A percentile compares a stretch with the other conserved stretches of the same genome.
These are phyloP conservation scores for Dioszegia hungarica DNA, from an alignment of 768 basidiomycete genomes.

Conservation along the genomic window DNA sequence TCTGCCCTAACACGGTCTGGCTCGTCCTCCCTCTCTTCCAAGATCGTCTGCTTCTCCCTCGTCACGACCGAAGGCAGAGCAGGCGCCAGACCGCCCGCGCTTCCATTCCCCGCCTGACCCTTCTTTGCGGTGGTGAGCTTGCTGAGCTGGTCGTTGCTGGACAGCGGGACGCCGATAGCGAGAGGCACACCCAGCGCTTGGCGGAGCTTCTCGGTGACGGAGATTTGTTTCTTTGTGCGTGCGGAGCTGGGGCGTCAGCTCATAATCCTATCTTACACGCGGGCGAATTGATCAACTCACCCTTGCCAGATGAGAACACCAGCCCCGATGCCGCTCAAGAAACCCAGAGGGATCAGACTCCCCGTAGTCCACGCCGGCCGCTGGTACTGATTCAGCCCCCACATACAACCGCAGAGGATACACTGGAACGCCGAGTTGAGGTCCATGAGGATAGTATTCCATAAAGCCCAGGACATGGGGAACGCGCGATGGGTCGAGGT, in stretches of 20 bases:
- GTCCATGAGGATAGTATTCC: slow-evolving; percentile 58
- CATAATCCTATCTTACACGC: too few relatives aligned
- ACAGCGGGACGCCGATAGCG: background rate
- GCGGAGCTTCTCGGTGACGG: slow-evolving; percentile 39
- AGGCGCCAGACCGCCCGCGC: too few relatives aligned
- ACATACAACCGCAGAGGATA: slow-evolving; percentile 62
- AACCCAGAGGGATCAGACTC: slow-evolving; percentile 65
- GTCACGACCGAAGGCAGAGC: too few relatives aligned
- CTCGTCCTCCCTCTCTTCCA: too few relatives aligned
- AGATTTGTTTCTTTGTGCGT: slow-evolving; percentile 38
- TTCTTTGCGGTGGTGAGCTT: background rate
- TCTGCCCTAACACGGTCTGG: too few relatives aligned
- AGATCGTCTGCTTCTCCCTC: too few relatives aligned
- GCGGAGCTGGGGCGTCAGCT: slow-evolving; percentile 11
- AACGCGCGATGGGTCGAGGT: slow-evolving; percentile 62
- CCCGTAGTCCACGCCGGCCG: slow-evolving; percentile 53
- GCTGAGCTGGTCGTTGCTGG: background rate
- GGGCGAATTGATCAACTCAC: background rate
- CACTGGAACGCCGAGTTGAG: slow-evolving; percentile 76
- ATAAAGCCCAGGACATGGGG: slow-evolving; percentile 55
- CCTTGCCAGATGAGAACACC: slow-evolving; percentile 72
- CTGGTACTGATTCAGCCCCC: slow-evolving; percentile 58
- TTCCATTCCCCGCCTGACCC: too few relatives aligned
- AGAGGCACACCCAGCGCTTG: slow-evolving; percentile 33
- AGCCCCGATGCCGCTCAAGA: slow-evolving; percentile 70